Evolutionary conservation across 257 asterid species (phyloP), one percentile per base, ranked within the genome.

Genomic region (Catharanthus roseus): DNA sequence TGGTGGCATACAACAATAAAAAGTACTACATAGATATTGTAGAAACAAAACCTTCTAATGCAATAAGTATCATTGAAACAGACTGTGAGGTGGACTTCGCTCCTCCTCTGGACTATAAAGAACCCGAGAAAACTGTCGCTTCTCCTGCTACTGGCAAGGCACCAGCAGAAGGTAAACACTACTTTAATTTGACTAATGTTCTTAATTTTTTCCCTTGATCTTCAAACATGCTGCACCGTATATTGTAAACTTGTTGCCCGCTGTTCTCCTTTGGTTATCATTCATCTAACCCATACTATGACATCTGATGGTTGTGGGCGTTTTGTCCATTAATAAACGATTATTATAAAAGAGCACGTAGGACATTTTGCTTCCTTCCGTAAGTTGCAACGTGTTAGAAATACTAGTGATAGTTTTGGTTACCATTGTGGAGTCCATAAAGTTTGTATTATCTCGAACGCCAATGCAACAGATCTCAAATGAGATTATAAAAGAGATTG

Each of bases 51-150:
- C 99, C 99, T 72, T 86, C 97, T 66, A 75, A 83, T 82, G 99
- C 89, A 39, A 95, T 95, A 77, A 95, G 85, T 74, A 91, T 95
- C 23, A 95, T 95, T 33, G 99, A 95, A 75, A 95, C 99, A 9
- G 99, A 95, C 80, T 95, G 99, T 80, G 99, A 95, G 80, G 99
- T 95, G 77, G 99, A 95, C 84, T 95, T 95, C 74, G 97, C 99
- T 74, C 99, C 99, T 72, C 98, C 98, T 39, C 93, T 95, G 69
- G 99, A 95, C 78, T 95, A 95, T 79, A 90, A 85, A 81, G 99
- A 95, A 80, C 99, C 98, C 56, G 98, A 95, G 82, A 91, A 62
- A 76, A 88, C 89, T 68, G 77, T 81, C 10, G 66, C 55, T 29
- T 51, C 93, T 51, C 54, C 74, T 66, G 77, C 89, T 65, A 74